These are phyloP conservation scores for Botryotinia convoluta DNA, from an alignment of 2,329 filamentous ascomycete species.

Conservation along the genomic window DNA sequence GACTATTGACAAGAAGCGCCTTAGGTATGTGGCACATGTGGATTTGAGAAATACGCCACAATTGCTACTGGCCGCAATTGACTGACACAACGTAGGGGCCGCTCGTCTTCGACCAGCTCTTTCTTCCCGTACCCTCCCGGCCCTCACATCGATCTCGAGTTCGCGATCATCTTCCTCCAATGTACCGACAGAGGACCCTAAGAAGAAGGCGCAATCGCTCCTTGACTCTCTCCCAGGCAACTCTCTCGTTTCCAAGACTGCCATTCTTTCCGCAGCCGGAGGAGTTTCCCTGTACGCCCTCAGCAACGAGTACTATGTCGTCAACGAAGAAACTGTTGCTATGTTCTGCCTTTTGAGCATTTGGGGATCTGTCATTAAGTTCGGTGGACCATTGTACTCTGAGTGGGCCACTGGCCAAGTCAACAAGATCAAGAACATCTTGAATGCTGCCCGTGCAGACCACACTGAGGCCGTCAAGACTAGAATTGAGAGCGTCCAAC, in stretches of 20 bases:
- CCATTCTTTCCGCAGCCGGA: slow-evolving; percentile 89
- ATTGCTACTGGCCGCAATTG: slow-evolving; percentile 30
- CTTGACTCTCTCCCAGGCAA: slow-evolving; percentile 90
- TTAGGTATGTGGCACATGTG: slow-evolving; percentile 68
- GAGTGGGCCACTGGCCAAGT: slow-evolving; percentile 89
- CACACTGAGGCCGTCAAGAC: slow-evolving; percentile 94
- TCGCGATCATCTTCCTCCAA: slow-evolving; percentile 69
- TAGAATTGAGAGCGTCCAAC: slow-evolving; percentile 90
- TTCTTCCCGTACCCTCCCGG: slow-evolving; percentile 71
- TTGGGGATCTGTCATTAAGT: slow-evolving; percentile 90
- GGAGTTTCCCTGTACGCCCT: slow-evolving; percentile 91
- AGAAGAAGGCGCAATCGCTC: slow-evolving; percentile 95
- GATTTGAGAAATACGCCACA: slow-evolving; percentile 16
- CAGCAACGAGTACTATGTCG: slow-evolving; percentile 99
- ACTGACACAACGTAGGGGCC: slow-evolving; percentile 59
- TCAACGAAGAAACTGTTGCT: slow-evolving; percentile 98
- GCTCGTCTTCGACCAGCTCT: slow-evolving; percentile 83
- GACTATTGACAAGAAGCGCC: slow-evolving; percentile 84
- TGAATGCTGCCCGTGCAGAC: slow-evolving; percentile 90
- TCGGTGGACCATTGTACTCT: slow-evolving; percentile 85
- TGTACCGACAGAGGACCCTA: slow-evolving; percentile 82
- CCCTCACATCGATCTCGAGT: slow-evolving; percentile 65
- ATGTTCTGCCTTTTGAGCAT: slow-evolving; percentile 89
- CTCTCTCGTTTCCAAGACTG: slow-evolving; percentile 91
- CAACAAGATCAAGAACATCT: slow-evolving; percentile 89